Evolutionary conservation across 805 yeast species (phyloP).

Genomic region (Brettanomyces custersianus): DNA sequence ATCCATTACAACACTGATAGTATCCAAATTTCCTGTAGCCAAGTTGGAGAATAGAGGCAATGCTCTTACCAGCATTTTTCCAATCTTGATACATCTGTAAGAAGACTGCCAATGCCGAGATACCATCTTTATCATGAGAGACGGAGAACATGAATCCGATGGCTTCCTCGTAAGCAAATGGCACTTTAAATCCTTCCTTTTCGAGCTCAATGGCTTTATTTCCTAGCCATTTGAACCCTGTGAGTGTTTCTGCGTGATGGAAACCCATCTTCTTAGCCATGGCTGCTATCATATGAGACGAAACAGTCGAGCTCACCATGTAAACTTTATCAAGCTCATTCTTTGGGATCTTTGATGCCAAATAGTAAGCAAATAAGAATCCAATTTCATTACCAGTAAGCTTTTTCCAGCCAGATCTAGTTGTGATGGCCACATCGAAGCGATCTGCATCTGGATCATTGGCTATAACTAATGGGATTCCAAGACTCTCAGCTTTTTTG

Average conservation of each 20-base stretch:
- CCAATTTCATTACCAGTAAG: slow-evolving; percentile 91
- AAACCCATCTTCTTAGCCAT: slow-evolving; percentile 60
- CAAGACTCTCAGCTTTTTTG: slow-evolving; percentile 40
- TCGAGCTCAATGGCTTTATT: slow-evolving; percentile 74
- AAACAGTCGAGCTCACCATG: slow-evolving; percentile 82
- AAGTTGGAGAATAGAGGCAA: slow-evolving; percentile 41
- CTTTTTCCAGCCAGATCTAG: slow-evolving; percentile 56
- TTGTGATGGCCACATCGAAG: slow-evolving; percentile 68
- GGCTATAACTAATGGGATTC: slow-evolving; percentile 57
- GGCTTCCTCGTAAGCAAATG: slow-evolving; percentile 93
- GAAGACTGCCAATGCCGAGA: slow-evolving; percentile 70
- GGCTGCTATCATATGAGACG: slow-evolving; percentile 68
- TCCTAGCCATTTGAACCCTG: slow-evolving; percentile 98
- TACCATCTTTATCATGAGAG: slow-evolving; percentile 90
- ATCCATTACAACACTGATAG: slow-evolving; percentile 80
- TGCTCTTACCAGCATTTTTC: slow-evolving; percentile 29
- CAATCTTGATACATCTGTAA: slow-evolving; percentile 57
- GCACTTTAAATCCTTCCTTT: slow-evolving; percentile 53
- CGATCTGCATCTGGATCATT: slow-evolving; percentile 98
- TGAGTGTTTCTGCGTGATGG: slow-evolving; percentile 69
- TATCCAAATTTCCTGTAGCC: slow-evolving; percentile 67
- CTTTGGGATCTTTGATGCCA: slow-evolving; percentile 26
- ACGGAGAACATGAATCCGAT: slow-evolving; percentile 86
- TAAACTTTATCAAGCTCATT: slow-evolving; percentile 29
- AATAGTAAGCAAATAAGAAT: slow-evolving; percentile 63